Percentiles rank a stretch among this genome's conserved stretches.
These are phyloP conservation scores for Grigorovia transvaalensis DNA, from an alignment of 805 yeast species.

Conservation along the genomic window DNA sequence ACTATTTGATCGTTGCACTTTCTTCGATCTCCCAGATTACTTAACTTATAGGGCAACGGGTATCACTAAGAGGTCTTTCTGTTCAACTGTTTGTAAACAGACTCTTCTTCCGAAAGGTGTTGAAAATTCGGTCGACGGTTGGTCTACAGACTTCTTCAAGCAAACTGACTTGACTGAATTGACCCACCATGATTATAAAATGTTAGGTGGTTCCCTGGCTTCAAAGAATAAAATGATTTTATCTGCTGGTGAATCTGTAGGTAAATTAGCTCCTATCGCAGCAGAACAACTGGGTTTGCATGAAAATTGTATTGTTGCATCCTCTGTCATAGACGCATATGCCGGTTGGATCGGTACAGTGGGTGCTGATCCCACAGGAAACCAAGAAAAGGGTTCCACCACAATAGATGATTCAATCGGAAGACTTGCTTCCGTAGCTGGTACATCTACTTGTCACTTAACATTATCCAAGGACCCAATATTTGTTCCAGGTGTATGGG, in stretches of 20 bases:
- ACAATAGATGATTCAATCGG: slow-evolving; percentile 29
- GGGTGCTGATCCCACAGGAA: slow-evolving; percentile 57
- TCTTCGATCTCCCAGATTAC: slow-evolving; percentile 87
- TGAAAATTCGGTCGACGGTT: slow-evolving; percentile 75
- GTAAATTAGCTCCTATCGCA: slow-evolving; percentile 51
- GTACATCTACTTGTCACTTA: slow-evolving; percentile 95
- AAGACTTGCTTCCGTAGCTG: slow-evolving; percentile 94
- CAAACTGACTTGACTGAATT: slow-evolving; percentile 67
- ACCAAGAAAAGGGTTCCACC: slow-evolving; percentile 31
- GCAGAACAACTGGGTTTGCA: slow-evolving; percentile 81
- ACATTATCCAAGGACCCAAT: slow-evolving; percentile 75
- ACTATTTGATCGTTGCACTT: slow-evolving; percentile 51
- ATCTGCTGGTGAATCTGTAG: slow-evolving; percentile 86
- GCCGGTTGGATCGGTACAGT: slow-evolving; percentile 99
- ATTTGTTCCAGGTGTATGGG: slow-evolving; percentile 97
- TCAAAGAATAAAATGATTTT: slow-evolving; percentile 42
- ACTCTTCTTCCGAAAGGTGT: slow-evolving; percentile 91
- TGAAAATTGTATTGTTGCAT: slow-evolving; percentile 72
- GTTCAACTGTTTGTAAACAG: slow-evolving; percentile 91
- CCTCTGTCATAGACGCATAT: slow-evolving; percentile 95
- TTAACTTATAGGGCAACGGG: slow-evolving; percentile 88
- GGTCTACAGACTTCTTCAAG: slow-evolving; percentile 74
- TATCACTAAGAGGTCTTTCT: slow-evolving; percentile 74
- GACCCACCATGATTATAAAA: slow-evolving; percentile 60
- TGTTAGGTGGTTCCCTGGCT: slow-evolving; percentile 69